Base-by-base conservation (phyloP, 2,329 filamentous ascomycete genomes). In the Verticillium longisporum region DNA sequence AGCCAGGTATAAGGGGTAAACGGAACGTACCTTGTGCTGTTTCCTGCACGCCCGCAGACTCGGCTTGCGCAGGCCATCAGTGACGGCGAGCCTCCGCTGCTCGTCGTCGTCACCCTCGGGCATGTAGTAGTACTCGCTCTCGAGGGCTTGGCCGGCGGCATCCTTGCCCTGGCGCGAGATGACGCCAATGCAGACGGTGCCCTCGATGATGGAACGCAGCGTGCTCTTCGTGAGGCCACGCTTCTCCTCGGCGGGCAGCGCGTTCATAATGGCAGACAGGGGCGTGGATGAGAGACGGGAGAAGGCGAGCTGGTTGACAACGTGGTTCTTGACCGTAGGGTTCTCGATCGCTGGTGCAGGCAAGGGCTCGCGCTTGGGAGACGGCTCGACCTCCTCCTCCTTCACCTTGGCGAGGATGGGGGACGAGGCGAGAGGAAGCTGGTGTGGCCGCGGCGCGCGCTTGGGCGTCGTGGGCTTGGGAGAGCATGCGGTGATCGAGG, bases 91-190 rank as follows among this genome's bases (percentile, higher is more conserved):
- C 58, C 90, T 86, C 62, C 94, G 85, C 71, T 89, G 85, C 65
- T 88, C 83, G 71, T 98, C 92, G 2, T 83, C 80, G 71, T 99
- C 95, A 69, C 87, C 83, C 73, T 98, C 94, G 0, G 93, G 90
- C 7, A 97, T 82, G 71, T 99, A 99, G 76, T 98, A 98, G 74
- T 96, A 98, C 74, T 99, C 93, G 79, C 91, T 96, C 80, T 99
- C 94, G 1, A 99, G 83, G 6, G 88, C 79, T 78, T 97, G 95
- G 67, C 95, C 95, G 0, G 95, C 94, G 5, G 95, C 95, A 72
- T 99, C 95, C 75, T 98, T 99, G 71, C 95, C 95, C 73, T 94
- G 88, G 45, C 95, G 88, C 58, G 84, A 82, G 68, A 99, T 97
- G 73, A 95, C 89, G 56, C 95, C 95, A 65, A 98, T 87, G 71